Evolutionary conservation across 768 basidiomycete species (phyloP).

Genomic region (Pulveroboletus sp.): DNA sequence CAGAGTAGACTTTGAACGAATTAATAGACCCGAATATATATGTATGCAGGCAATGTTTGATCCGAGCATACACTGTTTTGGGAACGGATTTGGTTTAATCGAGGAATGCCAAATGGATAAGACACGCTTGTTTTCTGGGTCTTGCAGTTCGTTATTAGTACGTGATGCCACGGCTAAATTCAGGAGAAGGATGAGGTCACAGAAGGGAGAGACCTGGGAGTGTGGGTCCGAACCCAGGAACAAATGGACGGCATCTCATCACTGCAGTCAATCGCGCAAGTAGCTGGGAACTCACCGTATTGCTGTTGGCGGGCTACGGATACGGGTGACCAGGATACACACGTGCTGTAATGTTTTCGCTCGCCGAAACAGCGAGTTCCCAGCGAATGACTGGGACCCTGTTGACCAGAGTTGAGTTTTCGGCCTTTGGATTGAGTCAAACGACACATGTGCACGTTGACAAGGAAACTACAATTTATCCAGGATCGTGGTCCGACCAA

Average conservation of each 20-base stretch:
- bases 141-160: conserved; percentile 20
- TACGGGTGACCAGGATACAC: not conserved
- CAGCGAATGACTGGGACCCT: conserved; percentile 1
- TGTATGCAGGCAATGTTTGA: conserved; percentile 18
- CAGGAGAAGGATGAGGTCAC: conserved; percentile 25
- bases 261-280: not conserved
- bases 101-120: conserved; percentile 12
- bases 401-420: not conserved
- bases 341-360: not conserved
- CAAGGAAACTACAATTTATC: conserved; percentile 14
- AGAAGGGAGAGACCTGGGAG: conserved; percentile 2
- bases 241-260: not conserved
- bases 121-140: conserved; percentile 2
- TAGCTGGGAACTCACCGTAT: not conserved
- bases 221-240: not conserved
- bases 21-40: conserved; percentile 14
- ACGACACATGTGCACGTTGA: conserved; percentile 9
- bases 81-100: conserved; percentile 12
- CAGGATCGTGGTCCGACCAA: not conserved
- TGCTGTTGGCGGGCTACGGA: not conserved
- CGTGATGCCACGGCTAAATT: conserved; percentile 25
- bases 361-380: not conserved
- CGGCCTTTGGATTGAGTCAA: conserved; percentile 1
- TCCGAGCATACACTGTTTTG: conserved; percentile 20
- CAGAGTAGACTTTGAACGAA: not conserved